These are phyloP conservation scores for Diatrype stigma DNA, from an alignment of 2,329 filamentous ascomycete species.

Conservation along the genomic window DNA sequence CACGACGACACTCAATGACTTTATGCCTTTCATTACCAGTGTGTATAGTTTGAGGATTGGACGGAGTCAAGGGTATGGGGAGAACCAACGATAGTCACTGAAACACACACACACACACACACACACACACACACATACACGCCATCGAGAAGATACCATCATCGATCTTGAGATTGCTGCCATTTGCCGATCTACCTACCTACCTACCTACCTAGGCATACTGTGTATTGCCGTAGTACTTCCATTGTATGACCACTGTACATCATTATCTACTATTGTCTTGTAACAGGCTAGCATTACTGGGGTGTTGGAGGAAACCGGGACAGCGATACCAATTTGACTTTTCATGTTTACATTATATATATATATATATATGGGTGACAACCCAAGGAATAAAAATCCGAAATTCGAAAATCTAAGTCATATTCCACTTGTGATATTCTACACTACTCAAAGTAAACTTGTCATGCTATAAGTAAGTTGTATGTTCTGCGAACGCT, in stretches of 20 bases:
- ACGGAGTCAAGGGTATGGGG: background rate
- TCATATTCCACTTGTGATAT: too few relatives aligned
- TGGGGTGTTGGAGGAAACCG: background rate
- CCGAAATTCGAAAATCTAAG: too few relatives aligned
- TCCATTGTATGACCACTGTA: background rate
- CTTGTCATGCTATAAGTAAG: too few relatives aligned
- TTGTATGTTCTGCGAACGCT: too few relatives aligned
- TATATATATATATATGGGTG: too few relatives aligned
- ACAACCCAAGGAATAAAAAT: too few relatives aligned
- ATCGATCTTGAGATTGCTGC: background rate
- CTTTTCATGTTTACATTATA: too few relatives aligned
- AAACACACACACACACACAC: too few relatives aligned
- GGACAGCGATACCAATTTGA: slow-evolving; percentile 6
- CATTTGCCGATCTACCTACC: too few relatives aligned
- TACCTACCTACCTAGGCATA: too few relatives aligned
- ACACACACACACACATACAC: background rate
- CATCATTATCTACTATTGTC: background rate
- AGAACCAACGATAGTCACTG: too few relatives aligned
- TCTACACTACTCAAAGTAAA: too few relatives aligned
- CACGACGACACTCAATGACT: background rate
- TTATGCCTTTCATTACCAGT: background rate
- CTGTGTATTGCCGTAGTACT: background rate
- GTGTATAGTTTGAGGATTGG: background rate
- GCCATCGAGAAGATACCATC: background rate
- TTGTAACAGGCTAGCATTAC: background rate